These are phyloP conservation scores for Marsdenia floribunda DNA, from an alignment of 257 asterid genomes.

Conservation along the genomic window DNA sequence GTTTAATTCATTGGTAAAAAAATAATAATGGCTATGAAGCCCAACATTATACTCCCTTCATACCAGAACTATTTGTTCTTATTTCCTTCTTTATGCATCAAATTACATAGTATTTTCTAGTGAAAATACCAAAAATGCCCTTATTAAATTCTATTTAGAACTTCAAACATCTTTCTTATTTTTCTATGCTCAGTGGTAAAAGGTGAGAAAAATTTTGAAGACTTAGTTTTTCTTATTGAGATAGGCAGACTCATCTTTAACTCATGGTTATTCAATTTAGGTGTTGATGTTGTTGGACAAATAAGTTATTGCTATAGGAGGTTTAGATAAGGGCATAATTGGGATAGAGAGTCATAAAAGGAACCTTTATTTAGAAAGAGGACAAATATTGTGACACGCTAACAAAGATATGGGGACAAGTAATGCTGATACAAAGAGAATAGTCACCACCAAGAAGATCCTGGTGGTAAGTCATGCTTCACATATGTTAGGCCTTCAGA, in stretches of 20 bases:
- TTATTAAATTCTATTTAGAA: too few species aligned
- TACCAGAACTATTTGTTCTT: background rate
- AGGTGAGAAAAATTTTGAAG: background rate
- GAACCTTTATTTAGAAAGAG: background rate
- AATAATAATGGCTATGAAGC: background rate
- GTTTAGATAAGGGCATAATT: background rate
- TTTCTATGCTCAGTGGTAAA: background rate
- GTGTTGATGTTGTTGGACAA: background rate
- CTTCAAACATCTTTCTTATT: too few species aligned
- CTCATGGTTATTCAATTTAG: background rate
- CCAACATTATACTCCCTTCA: background rate
- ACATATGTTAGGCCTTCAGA: background rate
- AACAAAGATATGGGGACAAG: background rate
- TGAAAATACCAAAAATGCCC: too few species aligned
- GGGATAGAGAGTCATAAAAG: too few species aligned
- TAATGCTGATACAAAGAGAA: background rate
- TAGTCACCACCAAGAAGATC: background rate
- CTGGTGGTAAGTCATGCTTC: background rate
- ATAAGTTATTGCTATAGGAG: background rate
- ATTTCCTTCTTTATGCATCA: too few species aligned
- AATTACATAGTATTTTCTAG: too few species aligned
- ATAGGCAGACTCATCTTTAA: background rate
- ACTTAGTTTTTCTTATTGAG: too few species aligned
- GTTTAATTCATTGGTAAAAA: background rate
- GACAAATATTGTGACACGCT: background rate